phyloP scores from a whole-genome alignment of 2,329 filamentous ascomycete genomes.

The Dactylonectria estremocensis region DNA sequence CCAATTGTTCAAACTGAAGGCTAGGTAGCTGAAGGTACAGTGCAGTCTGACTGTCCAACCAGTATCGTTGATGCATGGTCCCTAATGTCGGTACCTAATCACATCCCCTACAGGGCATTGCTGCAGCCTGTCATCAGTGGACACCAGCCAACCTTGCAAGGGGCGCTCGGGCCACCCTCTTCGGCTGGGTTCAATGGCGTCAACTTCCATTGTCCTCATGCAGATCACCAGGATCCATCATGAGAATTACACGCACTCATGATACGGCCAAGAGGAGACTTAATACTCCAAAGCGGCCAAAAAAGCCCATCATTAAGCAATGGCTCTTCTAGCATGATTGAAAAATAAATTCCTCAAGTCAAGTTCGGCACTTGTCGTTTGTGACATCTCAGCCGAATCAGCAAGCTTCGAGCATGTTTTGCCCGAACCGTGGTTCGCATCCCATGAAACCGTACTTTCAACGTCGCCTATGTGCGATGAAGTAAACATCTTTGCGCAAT shows the following conservation, averaged over 20 bases:
- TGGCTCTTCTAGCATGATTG: not conserved
- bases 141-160: not conserved
- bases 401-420: not conserved
- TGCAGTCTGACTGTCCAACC: not conserved
- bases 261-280: not conserved
- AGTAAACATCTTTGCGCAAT: too few relatives aligned
- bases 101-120: not conserved
- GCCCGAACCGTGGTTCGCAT: not conserved
- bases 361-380: not conserved
- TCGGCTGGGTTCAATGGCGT: not conserved
- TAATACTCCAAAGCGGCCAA: not conserved
- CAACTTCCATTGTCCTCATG: not conserved
- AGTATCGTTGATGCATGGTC: too few relatives aligned
- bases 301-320: not conserved
- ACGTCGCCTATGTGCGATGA: too few relatives aligned
- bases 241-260: not conserved
- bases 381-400: not conserved
- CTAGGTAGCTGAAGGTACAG: not conserved
- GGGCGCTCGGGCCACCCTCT: not conserved
- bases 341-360: not conserved
- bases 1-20: not conserved
- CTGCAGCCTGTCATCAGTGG: not conserved
- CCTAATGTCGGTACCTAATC: not conserved
- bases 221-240: not conserved
- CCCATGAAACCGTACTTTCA: too few relatives aligned